These are phyloP conservation scores for Fusarium duplospermum DNA, from an alignment of 2,329 filamentous ascomycete species.

Conservation along the genomic window DNA sequence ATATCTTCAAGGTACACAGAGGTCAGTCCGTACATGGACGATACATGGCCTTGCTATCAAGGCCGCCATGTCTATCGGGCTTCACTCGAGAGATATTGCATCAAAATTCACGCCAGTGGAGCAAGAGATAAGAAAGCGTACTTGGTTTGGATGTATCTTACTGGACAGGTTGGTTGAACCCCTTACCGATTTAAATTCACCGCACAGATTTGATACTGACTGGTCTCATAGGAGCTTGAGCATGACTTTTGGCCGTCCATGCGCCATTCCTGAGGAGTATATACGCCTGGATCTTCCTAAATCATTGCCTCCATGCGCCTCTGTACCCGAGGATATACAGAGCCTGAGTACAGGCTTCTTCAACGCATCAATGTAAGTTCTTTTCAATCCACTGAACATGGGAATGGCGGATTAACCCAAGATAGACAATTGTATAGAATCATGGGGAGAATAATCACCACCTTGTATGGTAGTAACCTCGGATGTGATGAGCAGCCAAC, in stretches of 20 bases:
- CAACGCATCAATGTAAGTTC: not conserved
- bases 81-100: slow-evolving; percentile 2
- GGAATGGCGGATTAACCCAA: not conserved
- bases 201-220: not conserved
- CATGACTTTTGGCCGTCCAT: not conserved
- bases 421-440: not conserved
- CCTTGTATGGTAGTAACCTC: not conserved
- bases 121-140: not conserved
- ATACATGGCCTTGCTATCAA: not conserved
- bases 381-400: not conserved
- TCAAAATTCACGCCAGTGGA: not conserved
- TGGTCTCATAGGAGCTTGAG: not conserved
- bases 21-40: not conserved
- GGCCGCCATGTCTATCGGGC: slow-evolving; percentile 1
- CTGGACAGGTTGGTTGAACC: not conserved
- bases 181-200: not conserved
- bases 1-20: slow-evolving; percentile 61
- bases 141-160: not conserved
- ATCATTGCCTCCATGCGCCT: not conserved
- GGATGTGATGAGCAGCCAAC: not conserved
- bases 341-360: not conserved
- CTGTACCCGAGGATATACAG: not conserved
- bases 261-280: not conserved
- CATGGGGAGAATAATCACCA: not conserved
- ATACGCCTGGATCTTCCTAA: not conserved